Conservation (phyloP, 1,284 basidiomycete species). For the Earliella scabrosa region DNA sequence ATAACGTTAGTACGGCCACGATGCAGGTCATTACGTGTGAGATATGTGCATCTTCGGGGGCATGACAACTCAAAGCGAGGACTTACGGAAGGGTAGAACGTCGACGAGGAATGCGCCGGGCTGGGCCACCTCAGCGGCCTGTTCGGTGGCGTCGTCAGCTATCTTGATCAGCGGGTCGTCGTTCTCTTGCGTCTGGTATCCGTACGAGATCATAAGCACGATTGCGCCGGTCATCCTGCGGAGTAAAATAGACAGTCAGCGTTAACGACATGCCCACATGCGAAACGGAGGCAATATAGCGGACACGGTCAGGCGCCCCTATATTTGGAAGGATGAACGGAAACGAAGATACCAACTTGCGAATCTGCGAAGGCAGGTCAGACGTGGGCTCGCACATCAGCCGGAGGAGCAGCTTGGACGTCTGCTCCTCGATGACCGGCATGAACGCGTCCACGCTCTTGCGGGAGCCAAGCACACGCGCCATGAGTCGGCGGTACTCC, state of each 20-base stretch:
- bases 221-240: slow-evolving; percentile 61
- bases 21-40: slow-evolving; percentile 48
- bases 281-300: background rate
- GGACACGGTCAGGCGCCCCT: background rate
- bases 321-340: background rate
- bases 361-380: slow-evolving; percentile 42
- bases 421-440: slow-evolving; percentile 28
- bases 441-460: slow-evolving; percentile 29
- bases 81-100: slow-evolving; percentile 35
- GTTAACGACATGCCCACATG: background rate
- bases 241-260: background rate
- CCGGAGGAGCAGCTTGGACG: slow-evolving; percentile 41
- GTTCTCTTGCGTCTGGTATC: slow-evolving; percentile 59
- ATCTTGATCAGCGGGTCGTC: slow-evolving; percentile 63
- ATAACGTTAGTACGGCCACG: slow-evolving; percentile 58
- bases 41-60: background rate
- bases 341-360: slow-evolving; percentile 10
- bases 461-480: slow-evolving; percentile 22
- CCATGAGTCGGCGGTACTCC: slow-evolving; percentile 35
- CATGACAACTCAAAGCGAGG: background rate
- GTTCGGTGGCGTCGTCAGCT: slow-evolving; percentile 57
- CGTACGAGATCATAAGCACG: slow-evolving; percentile 63
- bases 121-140: slow-evolving; percentile 60
- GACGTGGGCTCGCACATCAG: slow-evolving; percentile 54
- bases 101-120: slow-evolving; percentile 40